A percentile compares a stretch with the other conserved stretches of the same genome.
These are phyloP conservation scores for Apiospora aurea DNA, from an alignment of 2,329 filamentous ascomycete genomes.

Conservation along the genomic window DNA sequence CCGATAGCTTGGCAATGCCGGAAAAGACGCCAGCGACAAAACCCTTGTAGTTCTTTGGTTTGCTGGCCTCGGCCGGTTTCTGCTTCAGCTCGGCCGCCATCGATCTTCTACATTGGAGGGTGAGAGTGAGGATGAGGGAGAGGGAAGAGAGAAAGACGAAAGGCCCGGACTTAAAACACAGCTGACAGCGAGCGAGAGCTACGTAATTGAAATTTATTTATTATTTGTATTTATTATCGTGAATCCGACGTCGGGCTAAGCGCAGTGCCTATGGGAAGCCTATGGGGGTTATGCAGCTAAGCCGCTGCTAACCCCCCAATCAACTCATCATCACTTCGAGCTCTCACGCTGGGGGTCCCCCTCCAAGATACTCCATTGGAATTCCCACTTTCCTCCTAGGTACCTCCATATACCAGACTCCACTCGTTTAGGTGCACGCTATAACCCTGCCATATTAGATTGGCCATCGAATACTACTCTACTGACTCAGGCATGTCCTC, in stretches of 20 bases:
- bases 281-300: slow-evolving; percentile 17
- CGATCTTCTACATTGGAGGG: slow-evolving; percentile 2
- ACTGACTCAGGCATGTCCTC: slow-evolving; percentile 1
- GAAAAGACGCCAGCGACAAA: slow-evolving; percentile 97
- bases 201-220: slow-evolving; percentile 7
- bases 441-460: slow-evolving; percentile 4
- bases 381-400: slow-evolving; percentile 7
- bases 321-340: neutral
- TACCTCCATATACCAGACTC: slow-evolving; percentile 5
- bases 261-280: neutral
- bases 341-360: neutral
- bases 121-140: neutral
- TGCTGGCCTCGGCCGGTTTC: slow-evolving; percentile 37
- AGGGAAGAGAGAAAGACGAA: neutral
- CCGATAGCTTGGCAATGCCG: slow-evolving; percentile 86
- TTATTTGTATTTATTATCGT: neutral
- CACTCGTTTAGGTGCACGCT: slow-evolving; percentile 12
- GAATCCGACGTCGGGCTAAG: slow-evolving; percentile 15
- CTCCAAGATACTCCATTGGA: neutral
- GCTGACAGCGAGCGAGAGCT: neutral
- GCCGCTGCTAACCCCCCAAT: slow-evolving; percentile 5
- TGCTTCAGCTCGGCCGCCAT: slow-evolving; percentile 45
- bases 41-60: slow-evolving; percentile 79
- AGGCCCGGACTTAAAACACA: neutral
- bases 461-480: slow-evolving; percentile 1